These are phyloP conservation scores for Puccinia sorghi DNA, from an alignment of 1,284 basidiomycete genomes.

Conservation along the genomic window DNA sequence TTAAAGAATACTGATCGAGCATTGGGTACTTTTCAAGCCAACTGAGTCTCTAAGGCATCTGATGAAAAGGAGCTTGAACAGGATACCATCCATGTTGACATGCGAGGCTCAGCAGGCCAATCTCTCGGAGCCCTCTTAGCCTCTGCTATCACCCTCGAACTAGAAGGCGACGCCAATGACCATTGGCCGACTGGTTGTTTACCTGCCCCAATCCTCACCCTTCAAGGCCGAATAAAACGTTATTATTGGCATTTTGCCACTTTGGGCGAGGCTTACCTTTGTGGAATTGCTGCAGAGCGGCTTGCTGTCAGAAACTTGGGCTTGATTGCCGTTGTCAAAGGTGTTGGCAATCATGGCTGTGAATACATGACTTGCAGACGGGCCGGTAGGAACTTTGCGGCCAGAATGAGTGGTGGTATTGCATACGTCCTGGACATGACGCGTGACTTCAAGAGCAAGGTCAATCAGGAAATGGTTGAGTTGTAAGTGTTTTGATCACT, in stretches of 20 bases:
- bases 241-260: constrained; percentile 94
- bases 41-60: constrained; percentile 85
- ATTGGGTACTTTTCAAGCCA: constrained; percentile 85
- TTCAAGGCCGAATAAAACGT: constrained; percentile 96
- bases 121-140: constrained; percentile 96
- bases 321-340: constrained; percentile 85
- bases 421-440: constrained; percentile 91
- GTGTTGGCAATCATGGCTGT: constrained; percentile 73
- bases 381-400: constrained; percentile 91
- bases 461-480: constrained; percentile 94
- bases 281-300: constrained; percentile 89
- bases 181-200: constrained; percentile 85
- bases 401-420: constrained; percentile 95
- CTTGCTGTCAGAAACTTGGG: constrained; percentile 95
- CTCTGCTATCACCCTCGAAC: constrained; percentile 89
- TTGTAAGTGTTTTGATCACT: constrained; percentile 60
- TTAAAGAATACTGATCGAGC: constrained; percentile 94
- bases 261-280: constrained; percentile 89
- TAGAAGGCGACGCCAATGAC: constrained; percentile 96
- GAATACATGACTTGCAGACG: constrained; percentile 97
- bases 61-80: constrained; percentile 90
- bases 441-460: constrained; percentile 85
- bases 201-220: constrained; percentile 81
- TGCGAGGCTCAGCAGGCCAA: constrained; percentile 91
- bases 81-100: constrained; percentile 91